Evolutionary conservation across 164 flowering plant genomes (phyloP).

Genomic region (Kalanchoe fedtschenkoi): DNA sequence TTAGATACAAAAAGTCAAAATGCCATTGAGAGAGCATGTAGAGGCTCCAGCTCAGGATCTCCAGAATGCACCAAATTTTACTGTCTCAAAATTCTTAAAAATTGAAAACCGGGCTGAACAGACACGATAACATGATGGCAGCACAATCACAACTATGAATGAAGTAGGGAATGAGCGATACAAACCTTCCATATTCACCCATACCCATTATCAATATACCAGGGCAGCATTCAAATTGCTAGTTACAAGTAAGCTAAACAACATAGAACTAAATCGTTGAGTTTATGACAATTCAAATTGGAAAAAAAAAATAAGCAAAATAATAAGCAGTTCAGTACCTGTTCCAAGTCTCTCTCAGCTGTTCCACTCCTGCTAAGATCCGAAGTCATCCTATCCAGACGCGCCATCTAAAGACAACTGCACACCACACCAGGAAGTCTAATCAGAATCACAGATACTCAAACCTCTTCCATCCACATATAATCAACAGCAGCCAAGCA

Average conservation of each 20-base stretch:
- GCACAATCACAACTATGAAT: not conserved
- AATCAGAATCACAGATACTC: constrained; percentile 13
- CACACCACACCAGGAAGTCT: constrained; percentile 7
- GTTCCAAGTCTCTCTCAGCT: constrained; percentile 75
- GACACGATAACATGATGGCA: not conserved
- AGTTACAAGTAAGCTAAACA: not conserved
- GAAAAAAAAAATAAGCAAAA: not conserved
- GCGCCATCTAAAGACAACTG: constrained; percentile 18
- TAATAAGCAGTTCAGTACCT: constrained; percentile 31
- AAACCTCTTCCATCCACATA: constrained; percentile 18
- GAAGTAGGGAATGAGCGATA: not conserved
- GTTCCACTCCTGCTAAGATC: constrained; percentile 56
- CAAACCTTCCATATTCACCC: not conserved
- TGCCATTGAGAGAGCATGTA: not conserved
- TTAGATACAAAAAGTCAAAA: not conserved
- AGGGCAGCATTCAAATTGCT: not conserved
- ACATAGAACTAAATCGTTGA: too few relatives aligned
- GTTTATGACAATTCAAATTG: not conserved
- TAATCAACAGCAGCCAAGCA: constrained; percentile 12
- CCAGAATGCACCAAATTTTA: too few relatives aligned
- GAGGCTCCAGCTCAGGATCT: not conserved
- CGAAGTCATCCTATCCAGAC: constrained; percentile 54
- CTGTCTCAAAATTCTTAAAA: too few relatives aligned
- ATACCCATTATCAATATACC: not conserved
- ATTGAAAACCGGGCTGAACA: not conserved